A percentile compares a stretch with the other conserved stretches of the same genome.
Conservation (phyloP, 2,329 filamentous ascomycete genomes). For the Pseudogymnoascus sp. region DNA sequence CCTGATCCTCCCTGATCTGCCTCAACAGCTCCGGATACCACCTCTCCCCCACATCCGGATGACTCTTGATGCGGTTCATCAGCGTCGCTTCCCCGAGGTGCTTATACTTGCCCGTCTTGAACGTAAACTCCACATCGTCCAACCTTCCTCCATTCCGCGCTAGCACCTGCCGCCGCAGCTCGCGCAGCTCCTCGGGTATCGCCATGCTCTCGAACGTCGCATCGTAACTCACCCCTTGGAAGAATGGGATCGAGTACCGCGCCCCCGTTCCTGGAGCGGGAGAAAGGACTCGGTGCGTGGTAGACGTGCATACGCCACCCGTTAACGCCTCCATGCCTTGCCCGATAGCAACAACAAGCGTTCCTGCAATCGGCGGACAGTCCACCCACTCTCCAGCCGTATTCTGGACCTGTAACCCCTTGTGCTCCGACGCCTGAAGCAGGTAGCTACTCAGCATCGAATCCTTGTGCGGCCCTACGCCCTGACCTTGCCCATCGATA, state of each 20-base stretch:
- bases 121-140: conserved; percentile 83
- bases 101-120: conserved; percentile 56
- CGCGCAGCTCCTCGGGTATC: conserved; percentile 54
- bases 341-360: conserved; percentile 79
- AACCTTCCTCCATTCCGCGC: conserved; percentile 45
- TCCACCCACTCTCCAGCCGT: conserved; percentile 71
- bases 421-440: conserved; percentile 68
- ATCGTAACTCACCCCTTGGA: conserved; percentile 76
- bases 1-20: conserved; percentile 51
- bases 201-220: conserved; percentile 62
- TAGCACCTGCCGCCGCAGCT: conserved; percentile 51
- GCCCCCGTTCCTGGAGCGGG: conserved; percentile 61
- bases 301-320: conserved; percentile 70
- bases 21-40: conserved; percentile 59
- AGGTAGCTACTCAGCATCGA: conserved; percentile 77
- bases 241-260: conserved; percentile 76
- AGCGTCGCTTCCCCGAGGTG: conserved; percentile 75
- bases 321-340: conserved; percentile 83
- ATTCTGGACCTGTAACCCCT: conserved; percentile 77
- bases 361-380: conserved; percentile 65
- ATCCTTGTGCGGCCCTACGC: conserved; percentile 75
- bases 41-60: conserved; percentile 75
- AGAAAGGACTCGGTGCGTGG: conserved; percentile 76
- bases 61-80: conserved; percentile 76
- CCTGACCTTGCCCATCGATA: conserved; percentile 41